phyloP scores from a whole-genome alignment of 1,284 basidiomycete genomes.

The Irpex lacteus region DNA sequence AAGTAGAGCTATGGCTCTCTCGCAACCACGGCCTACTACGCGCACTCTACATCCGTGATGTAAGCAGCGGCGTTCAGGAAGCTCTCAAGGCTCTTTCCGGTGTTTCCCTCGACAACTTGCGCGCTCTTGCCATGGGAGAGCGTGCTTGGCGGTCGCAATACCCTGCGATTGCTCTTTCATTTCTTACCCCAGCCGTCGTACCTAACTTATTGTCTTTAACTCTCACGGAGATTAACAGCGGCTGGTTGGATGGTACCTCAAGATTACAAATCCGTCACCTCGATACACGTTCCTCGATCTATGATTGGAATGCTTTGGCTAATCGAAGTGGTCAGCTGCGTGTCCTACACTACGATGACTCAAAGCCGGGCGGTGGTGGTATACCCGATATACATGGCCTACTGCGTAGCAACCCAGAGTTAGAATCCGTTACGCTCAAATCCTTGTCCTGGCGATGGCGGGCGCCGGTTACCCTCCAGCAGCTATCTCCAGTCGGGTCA shows the following conservation, averaged over 20 bases:
- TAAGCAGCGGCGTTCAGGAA: conserved; percentile 12
- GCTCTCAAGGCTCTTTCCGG: conserved; percentile 26
- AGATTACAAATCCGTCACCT: conserved; percentile 16
- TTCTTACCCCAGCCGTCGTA: conserved; percentile 14
- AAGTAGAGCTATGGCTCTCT: conserved; percentile 53
- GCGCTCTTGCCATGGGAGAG: conserved; percentile 13
- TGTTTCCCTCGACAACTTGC: conserved; percentile 24
- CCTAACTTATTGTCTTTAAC: conserved; percentile 13
- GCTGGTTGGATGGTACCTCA: conserved; percentile 9
- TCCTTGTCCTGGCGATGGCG: conserved; percentile 17
- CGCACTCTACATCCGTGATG: conserved; percentile 38
- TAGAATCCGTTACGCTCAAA: conserved; percentile 18
- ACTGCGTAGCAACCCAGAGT: conserved; percentile 22
- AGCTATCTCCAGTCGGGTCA: not conserved
- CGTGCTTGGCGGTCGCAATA: conserved; percentile 4
- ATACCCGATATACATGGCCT: conserved; percentile 20
- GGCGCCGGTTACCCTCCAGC: conserved; percentile 12
- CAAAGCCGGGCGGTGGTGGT: conserved; percentile 12
- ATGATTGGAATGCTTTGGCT: not conserved
- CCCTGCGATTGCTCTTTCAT: conserved; percentile 14
- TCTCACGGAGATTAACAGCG: not conserved
- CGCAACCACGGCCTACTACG: conserved; percentile 50
- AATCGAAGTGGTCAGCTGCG: conserved; percentile 12
- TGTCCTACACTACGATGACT: conserved; percentile 16
- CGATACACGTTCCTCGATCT: conserved; percentile 2